phyloP scores from a whole-genome alignment of 1,284 basidiomycete genomes.

The Thecaphora thlaspeos region DNA sequence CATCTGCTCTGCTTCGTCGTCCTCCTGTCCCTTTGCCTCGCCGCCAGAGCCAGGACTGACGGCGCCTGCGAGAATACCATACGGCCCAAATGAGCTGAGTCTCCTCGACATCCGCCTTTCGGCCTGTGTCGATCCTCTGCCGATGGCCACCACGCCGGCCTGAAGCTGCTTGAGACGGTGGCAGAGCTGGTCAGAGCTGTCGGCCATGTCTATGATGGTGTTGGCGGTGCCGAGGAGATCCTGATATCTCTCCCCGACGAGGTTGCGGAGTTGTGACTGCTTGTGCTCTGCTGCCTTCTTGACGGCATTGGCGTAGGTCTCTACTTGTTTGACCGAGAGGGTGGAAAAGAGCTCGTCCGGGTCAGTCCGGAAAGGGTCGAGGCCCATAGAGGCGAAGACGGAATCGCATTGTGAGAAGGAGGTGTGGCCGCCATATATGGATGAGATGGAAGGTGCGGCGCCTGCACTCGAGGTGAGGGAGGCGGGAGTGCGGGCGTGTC shows the following conservation, averaged over 20 bases:
- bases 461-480: slow-evolving; percentile 15
- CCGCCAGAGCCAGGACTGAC: not conserved
- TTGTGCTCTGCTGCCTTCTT: slow-evolving; percentile 21
- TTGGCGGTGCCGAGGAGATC: slow-evolving; percentile 46
- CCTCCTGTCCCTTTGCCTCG: slow-evolving; percentile 2
- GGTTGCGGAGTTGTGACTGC: slow-evolving; percentile 30
- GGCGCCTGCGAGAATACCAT: too few species aligned
- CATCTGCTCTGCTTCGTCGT: slow-evolving; percentile 21
- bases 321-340: slow-evolving; percentile 30
- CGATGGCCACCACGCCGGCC: not conserved
- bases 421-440: slow-evolving; percentile 4
- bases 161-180: slow-evolving; percentile 18
- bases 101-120: not conserved
- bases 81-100: not conserved
- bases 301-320: slow-evolving; percentile 24
- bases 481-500: slow-evolving; percentile 28
- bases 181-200: slow-evolving; percentile 28
- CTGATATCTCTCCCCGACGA: slow-evolving; percentile 44
- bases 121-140: not conserved
- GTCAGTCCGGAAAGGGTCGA: slow-evolving; percentile 30
- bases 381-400: slow-evolving; percentile 25
- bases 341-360: slow-evolving; percentile 35
- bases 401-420: slow-evolving; percentile 1
- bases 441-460: slow-evolving; percentile 9
- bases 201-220: slow-evolving; percentile 46